phyloP scores from a whole-genome alignment of 345 rosid genomes.

The Ceriops tagal region DNA sequence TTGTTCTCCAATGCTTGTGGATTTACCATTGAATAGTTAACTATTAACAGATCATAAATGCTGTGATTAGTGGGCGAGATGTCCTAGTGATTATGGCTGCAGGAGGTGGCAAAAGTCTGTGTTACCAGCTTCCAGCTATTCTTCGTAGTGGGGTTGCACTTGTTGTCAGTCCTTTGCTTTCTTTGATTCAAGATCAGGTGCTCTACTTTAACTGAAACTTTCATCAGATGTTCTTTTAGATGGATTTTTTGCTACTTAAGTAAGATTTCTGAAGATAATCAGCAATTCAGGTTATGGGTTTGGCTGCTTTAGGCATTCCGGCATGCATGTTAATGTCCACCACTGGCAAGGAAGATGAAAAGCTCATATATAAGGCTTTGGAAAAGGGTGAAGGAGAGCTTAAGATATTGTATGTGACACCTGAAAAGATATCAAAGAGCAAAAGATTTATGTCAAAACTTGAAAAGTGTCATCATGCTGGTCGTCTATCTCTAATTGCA shows the following conservation, averaged over 20 bases:
- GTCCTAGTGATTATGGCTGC: slow-evolving; percentile 96
- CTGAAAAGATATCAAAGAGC: slow-evolving; percentile 95
- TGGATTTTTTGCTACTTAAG: not conserved
- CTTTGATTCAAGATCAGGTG: slow-evolving; percentile 96
- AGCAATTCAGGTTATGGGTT: slow-evolving; percentile 78
- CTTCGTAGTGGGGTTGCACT: slow-evolving; percentile 68
- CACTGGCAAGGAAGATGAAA: slow-evolving; percentile 83
- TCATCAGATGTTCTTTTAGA: not conserved
- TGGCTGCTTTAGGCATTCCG: slow-evolving; percentile 78
- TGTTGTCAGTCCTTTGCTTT: slow-evolving; percentile 90
- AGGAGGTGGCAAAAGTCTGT: slow-evolving; percentile 97
- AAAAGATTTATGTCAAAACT: slow-evolving; percentile 99
- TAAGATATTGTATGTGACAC: slow-evolving; percentile 84
- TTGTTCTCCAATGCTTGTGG: not conserved
- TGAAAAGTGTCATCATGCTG: slow-evolving; percentile 75
- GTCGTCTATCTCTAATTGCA: slow-evolving; percentile 74
- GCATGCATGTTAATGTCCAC: slow-evolving; percentile 84
- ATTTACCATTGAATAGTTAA: slow-evolving; percentile 8
- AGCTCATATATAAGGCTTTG: slow-evolving; percentile 80
- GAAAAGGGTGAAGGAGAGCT: slow-evolving; percentile 86
- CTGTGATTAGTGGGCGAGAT: slow-evolving; percentile 74
- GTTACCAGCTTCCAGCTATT: slow-evolving; percentile 91
- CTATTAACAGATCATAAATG: slow-evolving; percentile 70
- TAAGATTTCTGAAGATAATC: slow-evolving; percentile 3
- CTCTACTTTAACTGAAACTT: not conserved